Conservation (phyloP, 768 basidiomycete species). For the Collybiopsis confluens region DNA sequence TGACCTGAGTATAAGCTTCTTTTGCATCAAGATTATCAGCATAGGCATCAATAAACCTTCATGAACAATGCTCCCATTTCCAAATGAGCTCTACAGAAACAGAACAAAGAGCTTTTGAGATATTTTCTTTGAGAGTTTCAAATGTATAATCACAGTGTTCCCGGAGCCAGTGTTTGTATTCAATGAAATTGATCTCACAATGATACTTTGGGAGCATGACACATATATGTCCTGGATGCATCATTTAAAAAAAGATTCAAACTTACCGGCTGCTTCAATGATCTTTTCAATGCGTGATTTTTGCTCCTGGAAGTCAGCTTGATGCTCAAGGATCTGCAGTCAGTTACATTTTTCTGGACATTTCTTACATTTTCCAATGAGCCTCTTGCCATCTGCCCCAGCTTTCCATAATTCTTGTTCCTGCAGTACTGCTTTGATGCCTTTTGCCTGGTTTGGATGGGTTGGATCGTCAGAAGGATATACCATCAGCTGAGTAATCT, state of each 20-base stretch:
- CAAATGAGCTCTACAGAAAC: slow-evolving; percentile 22
- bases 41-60: slow-evolving; percentile 31
- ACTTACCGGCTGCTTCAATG: slow-evolving; percentile 13
- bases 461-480: too few species aligned
- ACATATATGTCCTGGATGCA: slow-evolving; percentile 21
- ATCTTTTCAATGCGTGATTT: slow-evolving; percentile 19
- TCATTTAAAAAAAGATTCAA: too few species aligned
- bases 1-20: slow-evolving; percentile 26
- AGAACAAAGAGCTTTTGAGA: slow-evolving; percentile 17
- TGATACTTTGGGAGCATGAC: slow-evolving; percentile 22
- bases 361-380: slow-evolving; percentile 11
- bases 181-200: neutral
- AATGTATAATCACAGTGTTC: slow-evolving; percentile 22
- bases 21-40: slow-evolving; percentile 17
- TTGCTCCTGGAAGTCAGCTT: slow-evolving; percentile 23
- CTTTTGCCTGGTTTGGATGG: slow-evolving; percentile 32
- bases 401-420: slow-evolving; percentile 18
- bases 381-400: too few species aligned
- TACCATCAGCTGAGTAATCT: too few species aligned
- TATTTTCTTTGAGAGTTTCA: slow-evolving; percentile 21
- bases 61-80: slow-evolving; percentile 29
- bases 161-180: slow-evolving; percentile 18
- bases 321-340: slow-evolving; percentile 26
- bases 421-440: slow-evolving; percentile 22
- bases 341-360: neutral